phyloP scores from a whole-genome alignment of 2,329 filamentous ascomycete species.

The Exophiala calicioides region DNA sequence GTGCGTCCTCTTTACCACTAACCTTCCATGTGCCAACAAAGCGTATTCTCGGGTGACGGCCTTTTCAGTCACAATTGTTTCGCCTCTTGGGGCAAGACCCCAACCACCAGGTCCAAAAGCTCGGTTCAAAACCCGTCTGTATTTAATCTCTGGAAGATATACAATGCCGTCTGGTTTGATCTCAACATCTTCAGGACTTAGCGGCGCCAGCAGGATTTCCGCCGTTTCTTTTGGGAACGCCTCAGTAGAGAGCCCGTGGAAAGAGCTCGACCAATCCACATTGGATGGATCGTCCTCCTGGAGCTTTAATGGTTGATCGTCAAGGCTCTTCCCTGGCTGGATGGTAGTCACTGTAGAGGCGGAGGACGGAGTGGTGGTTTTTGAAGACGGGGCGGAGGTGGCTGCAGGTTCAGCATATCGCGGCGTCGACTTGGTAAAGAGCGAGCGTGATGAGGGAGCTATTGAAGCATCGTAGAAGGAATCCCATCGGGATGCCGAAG shows the following conservation, averaged over 20 bases:
- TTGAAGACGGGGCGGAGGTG: slow-evolving; percentile 10
- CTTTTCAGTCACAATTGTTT: slow-evolving; percentile 80
- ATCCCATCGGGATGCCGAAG: slow-evolving; percentile 17
- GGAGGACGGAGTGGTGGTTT: slow-evolving; percentile 7
- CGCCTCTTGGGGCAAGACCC: slow-evolving; percentile 86
- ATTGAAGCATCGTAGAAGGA: not conserved
- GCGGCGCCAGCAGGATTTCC: slow-evolving; percentile 66
- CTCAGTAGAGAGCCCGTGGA: slow-evolving; percentile 71
- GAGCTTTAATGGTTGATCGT: slow-evolving; percentile 50
- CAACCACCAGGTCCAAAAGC: slow-evolving; percentile 95
- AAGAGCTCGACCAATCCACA: slow-evolving; percentile 82
- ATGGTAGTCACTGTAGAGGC: slow-evolving; percentile 15
- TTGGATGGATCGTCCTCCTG: slow-evolving; percentile 50
- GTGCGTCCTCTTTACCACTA: slow-evolving; percentile 36
- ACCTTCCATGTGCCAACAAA: slow-evolving; percentile 84
- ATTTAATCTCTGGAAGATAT: slow-evolving; percentile 98
- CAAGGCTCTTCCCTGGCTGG: slow-evolving; percentile 15
- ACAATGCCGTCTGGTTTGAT: slow-evolving; percentile 97
- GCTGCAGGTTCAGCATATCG: slow-evolving; percentile 16
- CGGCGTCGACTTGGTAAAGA: slow-evolving; percentile 18
- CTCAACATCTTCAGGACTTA: slow-evolving; percentile 78
- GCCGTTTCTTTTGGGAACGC: slow-evolving; percentile 72
- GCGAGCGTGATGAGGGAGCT: slow-evolving; percentile 8
- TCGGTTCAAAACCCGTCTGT: slow-evolving; percentile 81
- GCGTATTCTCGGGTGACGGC: slow-evolving; percentile 89